Evolutionary conservation across 2,329 filamentous ascomycete genomes (phyloP).

Genomic region (Apiospora hydei): DNA sequence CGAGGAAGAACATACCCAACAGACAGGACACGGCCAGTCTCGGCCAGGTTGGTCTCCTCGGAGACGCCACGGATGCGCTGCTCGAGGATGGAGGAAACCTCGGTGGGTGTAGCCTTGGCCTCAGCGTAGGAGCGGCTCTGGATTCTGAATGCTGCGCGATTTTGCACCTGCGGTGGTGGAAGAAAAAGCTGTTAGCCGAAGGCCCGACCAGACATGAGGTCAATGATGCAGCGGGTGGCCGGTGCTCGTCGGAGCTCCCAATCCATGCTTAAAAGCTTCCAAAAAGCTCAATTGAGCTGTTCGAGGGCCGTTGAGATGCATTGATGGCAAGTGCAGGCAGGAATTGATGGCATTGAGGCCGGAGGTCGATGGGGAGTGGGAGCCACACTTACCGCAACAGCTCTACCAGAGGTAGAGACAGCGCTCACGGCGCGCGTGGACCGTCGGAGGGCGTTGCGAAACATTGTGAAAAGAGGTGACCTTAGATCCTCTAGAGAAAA

Average conservation of each 20-base stretch:
- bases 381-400: constrained; percentile 84
- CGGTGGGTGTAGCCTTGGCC: constrained; percentile 93
- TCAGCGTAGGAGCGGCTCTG: constrained; percentile 90
- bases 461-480: constrained; percentile 74
- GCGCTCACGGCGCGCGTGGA: constrained; percentile 94
- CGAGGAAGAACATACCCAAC: constrained; percentile 80
- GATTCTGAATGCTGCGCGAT: constrained; percentile 79
- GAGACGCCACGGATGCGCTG: constrained; percentile 98
- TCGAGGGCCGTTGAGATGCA: constrained; percentile 38
- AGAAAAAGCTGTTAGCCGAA: constrained; percentile 41
- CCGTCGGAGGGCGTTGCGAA: constrained; percentile 97
- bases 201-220: constrained; percentile 23
- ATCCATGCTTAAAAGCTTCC: constrained; percentile 36
- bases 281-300: constrained; percentile 52
- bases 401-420: constrained; percentile 89
- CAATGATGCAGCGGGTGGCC: constrained; percentile 31
- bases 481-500: constrained; percentile 53
- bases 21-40: constrained; percentile 98
- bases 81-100: constrained; percentile 99
- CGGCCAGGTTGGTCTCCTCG: constrained; percentile 94
- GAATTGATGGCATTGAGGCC: constrained; percentile 55
- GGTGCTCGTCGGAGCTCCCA: constrained; percentile 3
- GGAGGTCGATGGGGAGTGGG: constrained; percentile 48
- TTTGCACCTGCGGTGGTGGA: constrained; percentile 76
- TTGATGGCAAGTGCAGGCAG: constrained; percentile 47